These are phyloP conservation scores for Paraleonurus japonicus DNA, from an alignment of 257 asterid species.

Conservation along the genomic window DNA sequence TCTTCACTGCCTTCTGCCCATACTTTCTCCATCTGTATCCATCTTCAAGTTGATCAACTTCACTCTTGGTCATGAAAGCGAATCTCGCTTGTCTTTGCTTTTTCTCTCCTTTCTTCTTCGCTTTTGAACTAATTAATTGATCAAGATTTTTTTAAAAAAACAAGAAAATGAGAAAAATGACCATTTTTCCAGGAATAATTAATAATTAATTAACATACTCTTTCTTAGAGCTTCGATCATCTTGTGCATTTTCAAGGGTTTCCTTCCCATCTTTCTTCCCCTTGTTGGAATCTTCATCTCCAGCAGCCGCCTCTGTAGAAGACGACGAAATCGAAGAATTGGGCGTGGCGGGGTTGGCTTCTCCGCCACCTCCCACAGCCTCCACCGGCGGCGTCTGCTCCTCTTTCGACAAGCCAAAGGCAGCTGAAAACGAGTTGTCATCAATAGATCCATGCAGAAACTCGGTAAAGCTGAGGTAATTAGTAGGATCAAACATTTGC, in stretches of 20 bases:
- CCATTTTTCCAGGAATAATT: neutral
- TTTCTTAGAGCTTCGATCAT: conserved; percentile 43
- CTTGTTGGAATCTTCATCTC: conserved; percentile 46
- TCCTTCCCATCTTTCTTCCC: conserved; percentile 37
- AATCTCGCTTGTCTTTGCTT: conserved; percentile 49
- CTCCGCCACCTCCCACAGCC: conserved; percentile 26
- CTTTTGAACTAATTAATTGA: conserved; percentile 40
- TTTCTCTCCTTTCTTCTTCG: conserved; percentile 52
- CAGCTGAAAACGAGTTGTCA: conserved; percentile 31
- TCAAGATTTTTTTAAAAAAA: neutral
- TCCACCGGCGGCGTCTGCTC: conserved; percentile 26
- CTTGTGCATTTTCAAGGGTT: conserved; percentile 42
- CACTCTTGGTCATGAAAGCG: conserved; percentile 69
- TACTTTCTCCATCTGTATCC: conserved; percentile 79
- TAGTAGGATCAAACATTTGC: conserved; percentile 52
- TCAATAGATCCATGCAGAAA: conserved; percentile 42
- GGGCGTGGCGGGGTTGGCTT: conserved; percentile 48
- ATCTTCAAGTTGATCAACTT: conserved; percentile 70
- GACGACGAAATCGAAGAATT: conserved; percentile 66
- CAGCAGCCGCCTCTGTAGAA: conserved; percentile 52
- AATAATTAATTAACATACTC: conserved; percentile 29
- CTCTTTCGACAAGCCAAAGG: conserved; percentile 35
- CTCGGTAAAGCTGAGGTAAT: conserved; percentile 43
- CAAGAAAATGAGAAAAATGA: neutral
- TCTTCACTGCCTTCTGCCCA: conserved; percentile 71